Evolutionary conservation across 306 rosid species (phyloP).

Genomic region (Cicer pinnatifidum): DNA sequence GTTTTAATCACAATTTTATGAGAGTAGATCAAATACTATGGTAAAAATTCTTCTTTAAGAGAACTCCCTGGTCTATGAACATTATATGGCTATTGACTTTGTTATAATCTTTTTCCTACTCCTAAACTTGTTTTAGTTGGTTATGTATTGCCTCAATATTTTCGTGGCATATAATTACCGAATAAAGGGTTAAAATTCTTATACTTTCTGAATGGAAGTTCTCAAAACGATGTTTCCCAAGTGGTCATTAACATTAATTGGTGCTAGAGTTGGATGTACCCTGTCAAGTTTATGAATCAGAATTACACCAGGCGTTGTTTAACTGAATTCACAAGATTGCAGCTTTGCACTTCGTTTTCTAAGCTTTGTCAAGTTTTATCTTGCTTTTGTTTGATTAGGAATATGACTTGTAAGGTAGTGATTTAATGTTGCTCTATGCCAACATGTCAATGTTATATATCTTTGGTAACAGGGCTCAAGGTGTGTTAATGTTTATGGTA

Average conservation of each 20-base stretch:
- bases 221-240: not conserved
- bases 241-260: not conserved
- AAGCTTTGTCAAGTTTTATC: too few relatives aligned
- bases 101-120: slow-evolving; percentile 1
- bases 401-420: too few relatives aligned
- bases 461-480: not conserved
- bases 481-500: slow-evolving; percentile 5
- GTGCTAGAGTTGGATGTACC: slow-evolving; percentile 7
- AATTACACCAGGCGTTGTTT: slow-evolving; percentile 6
- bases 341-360: too few relatives aligned
- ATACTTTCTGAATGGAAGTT: not conserved
- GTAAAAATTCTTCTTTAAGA: not conserved
- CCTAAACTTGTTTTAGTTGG: slow-evolving; percentile 10
- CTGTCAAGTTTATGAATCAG: slow-evolving; percentile 13
- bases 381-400: too few relatives aligned
- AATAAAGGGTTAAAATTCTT: not conserved
- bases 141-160: slow-evolving; percentile 6
- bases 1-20: slow-evolving; percentile 30
- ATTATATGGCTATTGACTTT: slow-evolving; percentile 10
- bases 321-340: slow-evolving; percentile 1
- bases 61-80: not conserved
- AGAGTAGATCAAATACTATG: slow-evolving; percentile 6
- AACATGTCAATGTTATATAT: slow-evolving; percentile 3
- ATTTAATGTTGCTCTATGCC: not conserved
- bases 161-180: not conserved